Evolutionary conservation across 1,284 basidiomycete species (phyloP), one percentile per base, ranked within the genome.

Genomic region (Stereum hirsutum): DNA sequence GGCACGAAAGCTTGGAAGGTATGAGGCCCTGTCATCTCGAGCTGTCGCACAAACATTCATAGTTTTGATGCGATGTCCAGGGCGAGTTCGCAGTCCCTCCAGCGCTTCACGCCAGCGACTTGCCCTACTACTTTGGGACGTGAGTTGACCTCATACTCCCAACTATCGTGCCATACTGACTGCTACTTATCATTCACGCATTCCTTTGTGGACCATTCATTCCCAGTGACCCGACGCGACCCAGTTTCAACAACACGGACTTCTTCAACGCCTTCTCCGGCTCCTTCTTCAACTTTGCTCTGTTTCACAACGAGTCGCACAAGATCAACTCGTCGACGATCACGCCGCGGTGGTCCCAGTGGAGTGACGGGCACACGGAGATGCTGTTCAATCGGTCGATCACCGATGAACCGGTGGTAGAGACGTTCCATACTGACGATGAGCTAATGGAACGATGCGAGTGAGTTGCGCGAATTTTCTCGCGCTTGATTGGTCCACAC

Each of bases 211-310:
- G n/a, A n/a, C n/a, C n/a, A n/a, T n/a, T n/a, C n/a, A n/a, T n/a
- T n/a, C n/a, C n/a, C n/a, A n/a, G n/a, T n/a, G n/a, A n/a, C n/a
- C n/a, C n/a, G n/a, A n/a, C n/a, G n/a, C n/a, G n/a, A n/a, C n/a
- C n/a, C n/a, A n/a, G 54, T 0, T 67, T 60, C 52, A 48, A 60
- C 21, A 67, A 69, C 51, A 39, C 57, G 8, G 52, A 52, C 6
- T 69, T 72, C 50, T 46, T 56, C 43, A 58, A 59, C 23, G 61
- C 68, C 4, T 71, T 71, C 42, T 51, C 63, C 3, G 57, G 63
- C 42, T 58, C 61, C 0, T 72, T 70, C 56, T 45, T 65, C n/a
- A 54, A 62, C 39, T 63, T 69, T 38, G 63, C 51, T 0, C 49
- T 61, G 33, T 54, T 57, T 1, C 50, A 57, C 19, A 52, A 69